Conservation (phyloP, 2,329 filamentous ascomycete species). For the Apiospora pterosperma region DNA sequence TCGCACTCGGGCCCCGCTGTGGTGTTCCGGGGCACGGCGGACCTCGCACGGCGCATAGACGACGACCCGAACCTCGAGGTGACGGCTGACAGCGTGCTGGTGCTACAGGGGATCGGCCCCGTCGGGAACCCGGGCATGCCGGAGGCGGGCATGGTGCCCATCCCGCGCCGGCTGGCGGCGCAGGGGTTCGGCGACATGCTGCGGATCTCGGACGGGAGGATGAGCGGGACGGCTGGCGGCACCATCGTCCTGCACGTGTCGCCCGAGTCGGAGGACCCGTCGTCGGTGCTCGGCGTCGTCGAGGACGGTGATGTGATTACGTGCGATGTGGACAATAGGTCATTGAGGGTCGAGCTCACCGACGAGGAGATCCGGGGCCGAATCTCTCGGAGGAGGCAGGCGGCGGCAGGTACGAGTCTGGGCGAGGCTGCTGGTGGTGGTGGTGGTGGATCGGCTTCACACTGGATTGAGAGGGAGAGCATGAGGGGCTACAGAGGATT, state of each 20-base stretch:
- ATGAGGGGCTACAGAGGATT: conserved; percentile 56
- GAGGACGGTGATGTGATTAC: conserved; percentile 73
- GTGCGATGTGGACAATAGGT: conserved; percentile 69
- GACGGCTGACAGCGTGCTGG: conserved; percentile 57
- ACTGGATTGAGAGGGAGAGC: conserved; percentile 33
- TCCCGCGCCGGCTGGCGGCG: conserved; percentile 74
- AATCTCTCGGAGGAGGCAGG: conserved; percentile 55
- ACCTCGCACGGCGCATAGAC: conserved; percentile 64
- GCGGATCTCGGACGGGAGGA: conserved; percentile 81
- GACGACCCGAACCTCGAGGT: conserved; percentile 59
- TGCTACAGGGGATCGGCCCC: conserved; percentile 85
- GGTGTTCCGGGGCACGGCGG: conserved; percentile 72
- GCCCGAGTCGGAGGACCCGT: conserved; percentile 75
- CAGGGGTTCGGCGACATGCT: conserved; percentile 76
- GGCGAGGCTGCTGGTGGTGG: conserved; percentile 11
- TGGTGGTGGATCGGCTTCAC: conserved; percentile 15
- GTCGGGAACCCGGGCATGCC: conserved; percentile 93
- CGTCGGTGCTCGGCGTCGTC: conserved; percentile 75
- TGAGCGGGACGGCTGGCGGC: conserved; percentile 81
- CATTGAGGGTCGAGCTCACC: conserved; percentile 56
- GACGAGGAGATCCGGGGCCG: conserved; percentile 67
- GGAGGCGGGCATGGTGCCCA: conserved; percentile 64
- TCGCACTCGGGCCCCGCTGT: conserved; percentile 47
- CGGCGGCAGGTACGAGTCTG: conserved; percentile 16
- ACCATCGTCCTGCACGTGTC: conserved; percentile 88